Conservation (phyloP, 139 green algal species). For the Chlamydomonas eustigma region DNA sequence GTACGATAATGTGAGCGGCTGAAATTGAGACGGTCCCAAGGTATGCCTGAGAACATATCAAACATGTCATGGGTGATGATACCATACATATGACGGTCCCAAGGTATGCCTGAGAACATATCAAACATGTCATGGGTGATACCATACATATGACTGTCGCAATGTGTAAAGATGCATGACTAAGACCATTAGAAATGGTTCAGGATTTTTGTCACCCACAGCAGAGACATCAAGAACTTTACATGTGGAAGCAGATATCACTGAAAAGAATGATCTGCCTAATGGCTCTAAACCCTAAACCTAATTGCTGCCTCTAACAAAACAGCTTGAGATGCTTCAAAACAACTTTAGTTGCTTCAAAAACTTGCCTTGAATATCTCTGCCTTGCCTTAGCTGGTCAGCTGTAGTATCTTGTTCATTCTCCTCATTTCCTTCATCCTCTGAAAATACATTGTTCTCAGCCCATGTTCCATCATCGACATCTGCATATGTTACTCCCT, state of each 20-base stretch:
- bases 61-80: neutral
- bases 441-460: too few relatives aligned
- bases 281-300: neutral
- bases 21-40: slow-evolving; percentile 79
- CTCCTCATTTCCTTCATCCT: slow-evolving; percentile 1
- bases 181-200: too few relatives aligned
- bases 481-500: too few relatives aligned
- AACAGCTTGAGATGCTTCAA: neutral
- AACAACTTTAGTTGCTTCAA: neutral
- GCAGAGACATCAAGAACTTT: too few relatives aligned
- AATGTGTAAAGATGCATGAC: too few relatives aligned
- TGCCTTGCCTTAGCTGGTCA: slow-evolving; percentile 4
- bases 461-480: too few relatives aligned
- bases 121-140: neutral
- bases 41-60: slow-evolving; percentile 61
- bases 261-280: neutral
- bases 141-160: neutral
- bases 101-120: neutral
- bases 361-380: slow-evolving; percentile 6
- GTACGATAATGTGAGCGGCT: slow-evolving; percentile 62
- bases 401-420: slow-evolving; percentile 6
- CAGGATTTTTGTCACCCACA: too few relatives aligned
- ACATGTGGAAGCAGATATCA: neutral
- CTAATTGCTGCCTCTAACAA: neutral
- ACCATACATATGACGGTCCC: neutral